These are phyloP conservation scores for Helichrysum umbraculigerum DNA, from an alignment of 129 eudicot species.

Conservation along the genomic window DNA sequence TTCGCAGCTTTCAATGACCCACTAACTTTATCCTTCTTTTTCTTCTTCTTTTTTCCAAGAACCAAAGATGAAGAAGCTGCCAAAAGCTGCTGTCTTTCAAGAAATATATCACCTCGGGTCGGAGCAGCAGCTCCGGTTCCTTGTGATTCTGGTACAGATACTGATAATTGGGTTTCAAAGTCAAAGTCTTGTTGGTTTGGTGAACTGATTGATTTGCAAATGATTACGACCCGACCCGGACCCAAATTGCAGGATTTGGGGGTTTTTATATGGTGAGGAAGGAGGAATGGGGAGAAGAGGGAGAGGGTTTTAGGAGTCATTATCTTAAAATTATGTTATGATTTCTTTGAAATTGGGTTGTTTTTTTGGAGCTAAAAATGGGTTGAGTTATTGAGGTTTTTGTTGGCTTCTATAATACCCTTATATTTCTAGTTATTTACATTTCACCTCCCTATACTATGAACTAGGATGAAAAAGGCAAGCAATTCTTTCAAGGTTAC, in stretches of 20 bases:
- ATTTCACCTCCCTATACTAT: neutral
- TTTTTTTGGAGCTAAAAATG: constrained; percentile 6
- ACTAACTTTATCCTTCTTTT: constrained; percentile 39
- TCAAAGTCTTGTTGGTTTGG: constrained; percentile 18
- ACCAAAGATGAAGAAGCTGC: constrained; percentile 50
- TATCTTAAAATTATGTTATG: constrained; percentile 11
- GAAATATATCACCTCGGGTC: constrained; percentile 75
- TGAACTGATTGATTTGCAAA: constrained; percentile 41
- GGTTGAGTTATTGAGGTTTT: constrained; percentile 1
- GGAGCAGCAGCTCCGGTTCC: constrained; percentile 87
- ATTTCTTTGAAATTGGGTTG: neutral
- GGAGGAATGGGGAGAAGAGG: constrained; percentile 43
- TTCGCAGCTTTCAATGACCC: constrained; percentile 41
- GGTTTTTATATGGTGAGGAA: constrained; percentile 32
- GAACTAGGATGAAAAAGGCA: neutral
- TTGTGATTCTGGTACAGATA: constrained; percentile 43
- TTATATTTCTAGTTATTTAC: constrained; percentile 8
- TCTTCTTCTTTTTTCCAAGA: constrained; percentile 40
- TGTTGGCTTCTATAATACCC: neutral
- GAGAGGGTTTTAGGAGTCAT: constrained; percentile 74
- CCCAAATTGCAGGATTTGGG: constrained; percentile 28
- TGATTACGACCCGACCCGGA: constrained; percentile 43
- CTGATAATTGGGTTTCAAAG: constrained; percentile 25
- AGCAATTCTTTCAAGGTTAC: too few species aligned
- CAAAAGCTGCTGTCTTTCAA: constrained; percentile 54